Percentiles rank a stretch among this genome's conserved stretches.
These are phyloP conservation scores for Singerocomus rubriflavus DNA, from an alignment of 1,284 basidiomycete species.

Conservation along the genomic window DNA sequence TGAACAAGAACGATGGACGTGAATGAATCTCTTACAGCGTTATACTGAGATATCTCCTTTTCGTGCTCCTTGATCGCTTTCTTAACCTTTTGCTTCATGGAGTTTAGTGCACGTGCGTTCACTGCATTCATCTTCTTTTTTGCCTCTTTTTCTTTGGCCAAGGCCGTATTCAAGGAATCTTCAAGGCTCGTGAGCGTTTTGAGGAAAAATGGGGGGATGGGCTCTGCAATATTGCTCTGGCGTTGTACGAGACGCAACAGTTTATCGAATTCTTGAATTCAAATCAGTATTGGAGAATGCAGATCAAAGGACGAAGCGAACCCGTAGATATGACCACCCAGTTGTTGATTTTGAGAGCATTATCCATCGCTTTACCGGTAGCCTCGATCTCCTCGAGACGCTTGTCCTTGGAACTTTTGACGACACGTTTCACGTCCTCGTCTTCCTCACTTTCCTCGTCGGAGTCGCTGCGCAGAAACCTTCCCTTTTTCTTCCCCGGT, in stretches of 20 bases:
- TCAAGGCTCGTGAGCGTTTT: conserved; percentile 79
- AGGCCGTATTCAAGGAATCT: conserved; percentile 66
- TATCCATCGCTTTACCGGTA: conserved; percentile 88
- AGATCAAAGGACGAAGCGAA: conserved; percentile 32
- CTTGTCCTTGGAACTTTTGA: conserved; percentile 87
- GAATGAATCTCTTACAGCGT: conserved; percentile 54
- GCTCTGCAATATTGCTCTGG: conserved; percentile 84
- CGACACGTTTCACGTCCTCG: conserved; percentile 67
- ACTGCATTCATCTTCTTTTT: conserved; percentile 97
- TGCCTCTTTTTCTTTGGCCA: conserved; percentile 85
- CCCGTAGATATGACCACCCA: conserved; percentile 93
- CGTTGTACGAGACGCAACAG: conserved; percentile 87
- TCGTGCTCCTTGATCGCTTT: conserved; percentile 92
- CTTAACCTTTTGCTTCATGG: conserved; percentile 96
- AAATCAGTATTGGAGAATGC: conserved; percentile 6
- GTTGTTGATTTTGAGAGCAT: conserved; percentile 94
- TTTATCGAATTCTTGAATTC: conserved; percentile 88
- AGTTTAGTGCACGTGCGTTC: conserved; percentile 92
- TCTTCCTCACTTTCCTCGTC: conserved; percentile 69
- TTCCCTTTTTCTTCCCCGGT: conserved; percentile 45
- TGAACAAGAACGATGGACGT: not conserved
- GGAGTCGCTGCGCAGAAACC: conserved; percentile 50
- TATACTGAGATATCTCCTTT: conserved; percentile 74
- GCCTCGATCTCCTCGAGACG: conserved; percentile 87
- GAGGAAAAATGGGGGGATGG: conserved; percentile 87